Conservation (phyloP, 1,284 basidiomycete genomes). For the Ganoderma lucidum region DNA sequence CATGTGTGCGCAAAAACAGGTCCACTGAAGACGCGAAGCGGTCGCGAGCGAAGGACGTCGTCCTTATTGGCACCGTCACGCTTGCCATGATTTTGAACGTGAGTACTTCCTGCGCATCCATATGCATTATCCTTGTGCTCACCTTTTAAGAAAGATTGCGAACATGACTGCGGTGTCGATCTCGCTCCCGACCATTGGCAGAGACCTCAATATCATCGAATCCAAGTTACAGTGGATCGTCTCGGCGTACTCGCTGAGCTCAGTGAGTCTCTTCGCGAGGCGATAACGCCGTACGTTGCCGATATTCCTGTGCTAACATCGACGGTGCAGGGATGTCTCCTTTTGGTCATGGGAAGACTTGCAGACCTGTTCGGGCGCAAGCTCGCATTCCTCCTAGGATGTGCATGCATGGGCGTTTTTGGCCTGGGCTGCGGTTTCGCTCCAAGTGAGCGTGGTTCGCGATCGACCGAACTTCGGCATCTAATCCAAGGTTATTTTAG, state of each 20-base stretch:
- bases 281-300: neutral
- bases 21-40: constrained; percentile 11
- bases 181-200: constrained; percentile 61
- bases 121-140: neutral
- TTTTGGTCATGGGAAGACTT: constrained; percentile 63
- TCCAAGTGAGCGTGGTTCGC: constrained; percentile 46
- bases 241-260: constrained; percentile 59
- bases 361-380: constrained; percentile 70
- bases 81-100: constrained; percentile 45
- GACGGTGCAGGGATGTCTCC: constrained; percentile 57
- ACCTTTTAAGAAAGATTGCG: constrained; percentile 37
- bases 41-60: constrained; percentile 25
- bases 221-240: constrained; percentile 67
- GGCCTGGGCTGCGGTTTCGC: constrained; percentile 52
- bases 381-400: constrained; percentile 57
- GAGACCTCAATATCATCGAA: constrained; percentile 51
- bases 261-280: constrained; percentile 38
- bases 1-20: neutral
- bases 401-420: constrained; percentile 46
- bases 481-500: constrained; percentile 39
- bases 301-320: neutral
- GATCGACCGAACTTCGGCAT: no score
- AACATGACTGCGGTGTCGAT: constrained; percentile 50
- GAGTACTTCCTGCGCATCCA: constrained; percentile 16
- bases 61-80: constrained; percentile 42